Evolutionary conservation across 768 basidiomycete genomes (phyloP).

Genomic region (Pulveroboletus sp.): DNA sequence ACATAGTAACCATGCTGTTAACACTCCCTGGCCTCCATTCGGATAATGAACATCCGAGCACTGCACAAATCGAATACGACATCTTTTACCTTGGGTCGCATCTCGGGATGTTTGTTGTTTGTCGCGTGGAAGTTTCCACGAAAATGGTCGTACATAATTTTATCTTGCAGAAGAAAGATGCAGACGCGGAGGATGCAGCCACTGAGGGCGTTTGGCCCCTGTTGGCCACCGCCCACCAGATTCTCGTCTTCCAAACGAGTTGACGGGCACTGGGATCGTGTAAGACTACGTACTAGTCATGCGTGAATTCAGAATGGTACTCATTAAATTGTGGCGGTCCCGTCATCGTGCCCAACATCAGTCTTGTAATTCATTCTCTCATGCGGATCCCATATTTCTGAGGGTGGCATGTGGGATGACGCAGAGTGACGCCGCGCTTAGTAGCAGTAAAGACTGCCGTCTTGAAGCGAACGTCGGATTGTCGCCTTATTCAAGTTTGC

Average conservation of each 20-base stretch:
- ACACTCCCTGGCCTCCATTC: conserved; percentile 26
- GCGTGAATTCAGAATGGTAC: too few species aligned
- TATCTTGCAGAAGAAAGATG: conserved; percentile 29
- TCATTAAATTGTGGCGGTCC: too few species aligned
- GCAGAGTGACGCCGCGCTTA: too few species aligned
- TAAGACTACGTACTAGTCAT: too few species aligned
- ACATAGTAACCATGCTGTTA: conserved; percentile 25
- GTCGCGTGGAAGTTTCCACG: conserved; percentile 14
- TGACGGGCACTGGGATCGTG: too few species aligned
- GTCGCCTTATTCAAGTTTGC: conserved; percentile 3
- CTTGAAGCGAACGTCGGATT: too few species aligned
- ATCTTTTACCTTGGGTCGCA: conserved; percentile 28
- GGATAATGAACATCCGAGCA: not conserved
- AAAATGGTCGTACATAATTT: conserved; percentile 28
- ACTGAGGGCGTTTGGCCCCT: conserved; percentile 30
- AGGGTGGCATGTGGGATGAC: too few species aligned
- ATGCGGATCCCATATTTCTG: too few species aligned
- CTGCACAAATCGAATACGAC: conserved; percentile 25
- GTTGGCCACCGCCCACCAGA: conserved; percentile 29
- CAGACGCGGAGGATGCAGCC: conserved; percentile 26
- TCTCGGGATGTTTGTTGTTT: conserved; percentile 28
- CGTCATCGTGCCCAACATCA: too few species aligned
- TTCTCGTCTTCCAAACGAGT: conserved; percentile 26
- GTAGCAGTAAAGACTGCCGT: too few species aligned
- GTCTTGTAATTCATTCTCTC: too few species aligned